phyloP scores from a whole-genome alignment of 2,329 filamentous ascomycete genomes.

The Paraconiothyrium brasiliense region DNA sequence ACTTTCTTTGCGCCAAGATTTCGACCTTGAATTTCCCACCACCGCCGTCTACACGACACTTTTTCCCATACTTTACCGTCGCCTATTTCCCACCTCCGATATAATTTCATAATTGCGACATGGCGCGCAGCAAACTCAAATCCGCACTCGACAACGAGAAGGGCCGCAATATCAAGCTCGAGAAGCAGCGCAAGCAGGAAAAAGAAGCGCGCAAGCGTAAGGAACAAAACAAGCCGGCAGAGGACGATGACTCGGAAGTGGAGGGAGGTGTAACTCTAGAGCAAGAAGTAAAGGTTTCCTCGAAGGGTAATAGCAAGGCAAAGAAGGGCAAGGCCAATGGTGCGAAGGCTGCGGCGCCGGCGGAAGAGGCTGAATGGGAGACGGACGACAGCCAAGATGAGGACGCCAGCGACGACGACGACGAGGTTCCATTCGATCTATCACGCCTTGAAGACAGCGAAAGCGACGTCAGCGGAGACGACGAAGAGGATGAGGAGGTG shows the following conservation, averaged over 20 bases:
- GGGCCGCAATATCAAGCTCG: constrained; percentile 75
- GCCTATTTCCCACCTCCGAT: neutral
- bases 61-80: constrained; percentile 16
- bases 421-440: constrained; percentile 30
- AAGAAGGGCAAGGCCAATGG: constrained; percentile 47
- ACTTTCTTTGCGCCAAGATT: constrained; percentile 48
- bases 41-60: constrained; percentile 14
- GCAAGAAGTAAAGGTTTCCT: constrained; percentile 36
- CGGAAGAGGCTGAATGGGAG: constrained; percentile 43
- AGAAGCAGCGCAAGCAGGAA: constrained; percentile 76
- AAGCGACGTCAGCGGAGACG: constrained; percentile 42
- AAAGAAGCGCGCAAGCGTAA: constrained; percentile 64
- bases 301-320: constrained; percentile 40
- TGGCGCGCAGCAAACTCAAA: constrained; percentile 64
- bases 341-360: constrained; percentile 32
- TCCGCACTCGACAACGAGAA: constrained; percentile 66
- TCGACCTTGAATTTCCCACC: constrained; percentile 41
- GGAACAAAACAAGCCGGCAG: constrained; percentile 38
- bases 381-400: constrained; percentile 54
- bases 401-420: constrained; percentile 45
- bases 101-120: constrained; percentile 57
- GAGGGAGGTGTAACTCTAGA: constrained; percentile 34
- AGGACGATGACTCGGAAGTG: constrained; percentile 28
- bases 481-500: constrained; percentile 58
- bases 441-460: constrained; percentile 49